Base-by-base conservation (phyloP, 2,329 filamentous ascomycete species). In the Fusarium subglutinans region DNA sequence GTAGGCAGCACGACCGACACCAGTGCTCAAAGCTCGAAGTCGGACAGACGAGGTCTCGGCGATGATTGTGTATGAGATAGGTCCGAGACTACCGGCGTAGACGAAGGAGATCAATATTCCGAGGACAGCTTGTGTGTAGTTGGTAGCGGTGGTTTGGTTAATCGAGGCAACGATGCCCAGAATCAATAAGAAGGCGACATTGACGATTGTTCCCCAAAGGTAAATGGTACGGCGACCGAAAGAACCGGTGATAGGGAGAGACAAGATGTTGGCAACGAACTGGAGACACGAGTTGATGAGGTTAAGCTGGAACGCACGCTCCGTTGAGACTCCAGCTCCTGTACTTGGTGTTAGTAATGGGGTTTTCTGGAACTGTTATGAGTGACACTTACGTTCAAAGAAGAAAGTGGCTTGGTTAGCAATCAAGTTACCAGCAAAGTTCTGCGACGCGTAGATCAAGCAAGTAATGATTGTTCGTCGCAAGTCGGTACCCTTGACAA, bases 51-150 rank as follows among this genome's bases (percentile, higher is more conserved):
- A 91, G 10, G 90, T 92, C 82, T 92, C 90, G 66, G 87, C 90
- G 58, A 92, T 92, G 75, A 92, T 90, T 82, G 90, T 88, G 86
- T 88, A 92, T 8, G 90, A 91, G 51, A 88, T 87, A 41, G 90
- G 90, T 5, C 89, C 90, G 22, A 89, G 89, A 72, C 88, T 89
- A 18, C 90, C 80, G 54, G 87, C 88, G 82, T 91, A 93, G 22
- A 91, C 81, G 65, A 93, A 88, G 38, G 90, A 92, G 77, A 92
- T 85, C 76, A 92, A 89, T 63, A 92, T 83, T 60, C 90, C 90
- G 20, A 92, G 83, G 8, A 87, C 88, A 11, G 90, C 90, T 80
- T 90, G 88, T 5, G 90, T 90, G 28, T 87, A 82, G 47, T 80
- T 84, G 44, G 66, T 69, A 3, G 88, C 79, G 14, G 86, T 77